Evolutionary conservation across 1,284 basidiomycete genomes (phyloP).

Genomic region (Chiua sp.): DNA sequence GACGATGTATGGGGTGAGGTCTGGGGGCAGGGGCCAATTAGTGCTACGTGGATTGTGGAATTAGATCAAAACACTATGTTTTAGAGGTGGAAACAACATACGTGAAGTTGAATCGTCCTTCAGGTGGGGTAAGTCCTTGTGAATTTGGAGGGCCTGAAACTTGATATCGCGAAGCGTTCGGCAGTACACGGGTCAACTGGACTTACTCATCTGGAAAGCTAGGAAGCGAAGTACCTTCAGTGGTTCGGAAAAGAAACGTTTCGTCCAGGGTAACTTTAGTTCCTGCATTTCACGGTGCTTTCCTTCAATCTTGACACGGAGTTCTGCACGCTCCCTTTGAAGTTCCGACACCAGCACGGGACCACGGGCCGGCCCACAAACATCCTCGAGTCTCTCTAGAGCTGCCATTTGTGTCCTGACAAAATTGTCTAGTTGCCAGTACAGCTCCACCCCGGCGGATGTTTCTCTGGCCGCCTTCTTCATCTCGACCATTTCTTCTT

Average conservation of each 20-base stretch:
- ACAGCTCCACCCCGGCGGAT: conserved; percentile 5
- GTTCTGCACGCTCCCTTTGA: conserved; percentile 9
- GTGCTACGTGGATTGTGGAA: too few relatives aligned
- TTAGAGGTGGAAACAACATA: too few relatives aligned
- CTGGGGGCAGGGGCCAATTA: too few relatives aligned
- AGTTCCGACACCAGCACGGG: conserved; percentile 1
- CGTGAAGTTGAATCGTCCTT: too few relatives aligned
- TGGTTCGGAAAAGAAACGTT: conserved; percentile 4
- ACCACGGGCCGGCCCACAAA: neutral
- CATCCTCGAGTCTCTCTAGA: conserved; percentile 6
- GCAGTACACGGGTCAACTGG: too few relatives aligned
- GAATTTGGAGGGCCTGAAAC: too few relatives aligned
- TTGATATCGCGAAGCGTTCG: too few relatives aligned
- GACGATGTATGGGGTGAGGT: too few relatives aligned
- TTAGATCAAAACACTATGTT: too few relatives aligned
- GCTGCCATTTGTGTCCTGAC: conserved; percentile 7
- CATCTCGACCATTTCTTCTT: conserved; percentile 17
- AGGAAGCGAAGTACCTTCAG: too few relatives aligned
- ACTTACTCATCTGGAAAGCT: too few relatives aligned
- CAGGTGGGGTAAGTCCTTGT: too few relatives aligned
- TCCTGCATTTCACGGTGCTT: conserved; percentile 17
- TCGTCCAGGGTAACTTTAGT: conserved; percentile 11
- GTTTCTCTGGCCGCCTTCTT: conserved; percentile 12
- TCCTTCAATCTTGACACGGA: conserved; percentile 8
- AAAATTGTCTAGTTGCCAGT: conserved; percentile 1